Conservation (phyloP, 805 yeast species). For the Nakazawaea holstii region DNA sequence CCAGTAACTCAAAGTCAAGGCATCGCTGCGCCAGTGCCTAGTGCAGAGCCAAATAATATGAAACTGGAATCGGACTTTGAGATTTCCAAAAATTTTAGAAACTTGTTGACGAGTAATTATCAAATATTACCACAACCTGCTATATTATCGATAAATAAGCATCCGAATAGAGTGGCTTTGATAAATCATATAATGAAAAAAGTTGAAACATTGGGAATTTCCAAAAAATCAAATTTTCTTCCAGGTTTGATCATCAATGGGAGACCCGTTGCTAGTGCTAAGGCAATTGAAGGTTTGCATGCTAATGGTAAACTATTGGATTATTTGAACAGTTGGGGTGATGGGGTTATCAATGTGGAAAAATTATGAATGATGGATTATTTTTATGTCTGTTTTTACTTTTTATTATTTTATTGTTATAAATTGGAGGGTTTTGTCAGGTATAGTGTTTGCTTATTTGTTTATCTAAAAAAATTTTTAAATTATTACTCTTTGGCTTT, state of each 20-base stretch:
- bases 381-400: background rate
- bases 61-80: conserved; percentile 10
- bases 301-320: conserved; percentile 18
- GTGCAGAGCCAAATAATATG: background rate
- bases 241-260: conserved; percentile 32
- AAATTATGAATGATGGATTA: conserved; percentile 6
- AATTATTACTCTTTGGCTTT: no score
- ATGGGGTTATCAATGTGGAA: conserved; percentile 24
- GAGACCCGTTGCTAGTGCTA: conserved; percentile 25
- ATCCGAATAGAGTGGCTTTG: conserved; percentile 25
- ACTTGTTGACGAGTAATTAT: conserved; percentile 19
- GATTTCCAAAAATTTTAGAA: conserved; percentile 13
- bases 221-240: conserved; percentile 16
- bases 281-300: conserved; percentile 21
- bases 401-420: background rate
- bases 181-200: conserved; percentile 20
- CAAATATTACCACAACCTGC: conserved; percentile 30
- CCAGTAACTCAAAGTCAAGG: conserved; percentile 1
- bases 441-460: no score
- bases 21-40: no score
- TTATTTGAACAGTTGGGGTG: conserved; percentile 23
- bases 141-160: conserved; percentile 25
- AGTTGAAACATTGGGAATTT: conserved; percentile 12
- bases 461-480: no score
- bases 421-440: background rate